phyloP scores from a whole-genome alignment of 164 flowering plant species.

The Annona cherimola region DNA sequence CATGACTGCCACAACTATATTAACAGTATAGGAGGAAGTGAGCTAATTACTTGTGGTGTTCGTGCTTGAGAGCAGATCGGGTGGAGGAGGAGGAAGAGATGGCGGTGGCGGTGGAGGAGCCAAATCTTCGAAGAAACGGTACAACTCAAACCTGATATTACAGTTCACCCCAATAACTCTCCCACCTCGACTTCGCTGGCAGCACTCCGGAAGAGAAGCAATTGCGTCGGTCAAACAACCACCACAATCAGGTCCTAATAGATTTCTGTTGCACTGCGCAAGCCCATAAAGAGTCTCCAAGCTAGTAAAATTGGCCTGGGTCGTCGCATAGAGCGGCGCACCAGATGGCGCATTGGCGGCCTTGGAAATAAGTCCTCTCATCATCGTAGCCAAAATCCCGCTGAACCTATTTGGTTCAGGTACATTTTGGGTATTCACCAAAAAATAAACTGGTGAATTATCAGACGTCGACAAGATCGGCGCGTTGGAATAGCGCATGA shows the following conservation, averaged over 20 bases:
- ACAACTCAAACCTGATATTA: slow-evolving; percentile 17
- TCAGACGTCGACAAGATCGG: not conserved
- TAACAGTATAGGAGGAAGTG: too few species aligned
- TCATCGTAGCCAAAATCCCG: not conserved
- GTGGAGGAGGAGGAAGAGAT: slow-evolving; percentile 1
- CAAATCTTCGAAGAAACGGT: not conserved
- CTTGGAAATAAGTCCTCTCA: not conserved
- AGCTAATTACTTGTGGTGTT: not conserved
- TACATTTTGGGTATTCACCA: not conserved
- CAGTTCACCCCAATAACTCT: slow-evolving; percentile 23
- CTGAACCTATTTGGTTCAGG: not conserved
- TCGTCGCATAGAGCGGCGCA: not conserved
- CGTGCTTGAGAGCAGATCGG: not conserved
- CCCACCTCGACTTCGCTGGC: slow-evolving; percentile 15
- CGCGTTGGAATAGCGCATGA: slow-evolving; percentile 13
- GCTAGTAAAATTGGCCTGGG: not conserved
- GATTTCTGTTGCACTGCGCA: slow-evolving; percentile 39
- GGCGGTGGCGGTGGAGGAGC: not conserved
- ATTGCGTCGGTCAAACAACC: slow-evolving; percentile 17
- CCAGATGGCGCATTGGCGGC: not conserved
- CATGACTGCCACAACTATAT: too few species aligned
- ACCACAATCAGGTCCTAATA: slow-evolving; percentile 18
- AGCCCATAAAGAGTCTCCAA: slow-evolving; percentile 8
- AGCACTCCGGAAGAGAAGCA: slow-evolving; percentile 1
- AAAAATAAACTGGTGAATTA: too few species aligned